Percentiles rank a stretch among this genome's conserved stretches.
phyloP scores from a whole-genome alignment of 225 moss, liverwort and hornwort species.

The Rhytidiadelphus loreus region DNA sequence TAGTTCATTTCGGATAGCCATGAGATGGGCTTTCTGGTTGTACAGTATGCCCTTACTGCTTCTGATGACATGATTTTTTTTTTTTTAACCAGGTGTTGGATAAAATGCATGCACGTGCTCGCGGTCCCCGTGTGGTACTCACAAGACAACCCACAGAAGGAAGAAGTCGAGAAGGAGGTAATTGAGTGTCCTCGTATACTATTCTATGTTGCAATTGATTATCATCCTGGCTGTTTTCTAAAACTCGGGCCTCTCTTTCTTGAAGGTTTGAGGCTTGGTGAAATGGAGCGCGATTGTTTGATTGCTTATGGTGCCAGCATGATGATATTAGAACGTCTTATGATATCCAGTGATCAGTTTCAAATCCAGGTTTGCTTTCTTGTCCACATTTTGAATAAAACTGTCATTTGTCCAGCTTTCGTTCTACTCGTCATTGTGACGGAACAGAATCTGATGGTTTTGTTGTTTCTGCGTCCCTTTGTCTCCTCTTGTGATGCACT shows the following conservation, averaged over 20 bases:
- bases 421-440: not conserved
- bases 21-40: not conserved
- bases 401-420: not conserved
- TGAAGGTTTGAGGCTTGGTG: slow-evolving; percentile 87
- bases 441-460: not conserved
- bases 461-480: not conserved
- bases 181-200: not conserved
- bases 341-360: slow-evolving; percentile 99
- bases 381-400: not conserved
- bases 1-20: not conserved
- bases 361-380: slow-evolving; percentile 38
- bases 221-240: not conserved
- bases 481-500: not conserved
- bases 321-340: slow-evolving; percentile 98
- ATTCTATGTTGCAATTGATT: not conserved
- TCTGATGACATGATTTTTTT: not conserved
- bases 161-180: slow-evolving; percentile 99
- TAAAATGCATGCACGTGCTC: slow-evolving; percentile 99
- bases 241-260: not conserved
- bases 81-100: slow-evolving; percentile 59
- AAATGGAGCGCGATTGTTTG: slow-evolving; percentile 99
- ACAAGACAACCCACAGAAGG: slow-evolving; percentile 98
- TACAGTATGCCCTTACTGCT: not conserved
- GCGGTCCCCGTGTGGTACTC: slow-evolving; percentile 89
- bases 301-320: slow-evolving; percentile 99